Conservation (phyloP, 257 asterid species). For the Salvia rosmarinus region DNA sequence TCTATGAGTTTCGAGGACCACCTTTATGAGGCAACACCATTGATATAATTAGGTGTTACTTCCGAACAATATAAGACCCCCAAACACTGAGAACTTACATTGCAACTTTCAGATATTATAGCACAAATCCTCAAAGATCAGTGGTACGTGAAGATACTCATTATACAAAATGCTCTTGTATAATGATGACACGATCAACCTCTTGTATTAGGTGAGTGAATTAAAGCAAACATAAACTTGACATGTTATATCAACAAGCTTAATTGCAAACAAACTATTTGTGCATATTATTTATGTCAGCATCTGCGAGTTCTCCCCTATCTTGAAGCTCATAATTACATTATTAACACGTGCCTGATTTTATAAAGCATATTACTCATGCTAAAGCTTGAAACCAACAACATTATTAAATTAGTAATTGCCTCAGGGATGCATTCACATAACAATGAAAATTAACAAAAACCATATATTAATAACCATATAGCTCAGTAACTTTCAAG, state of each 20-base stretch:
- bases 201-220: neutral
- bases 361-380: too few species aligned
- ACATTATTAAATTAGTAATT: too few species aligned
- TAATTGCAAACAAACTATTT: neutral
- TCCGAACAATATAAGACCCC: neutral
- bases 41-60: conserved; percentile 6
- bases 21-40: neutral
- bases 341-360: too few species aligned
- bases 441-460: too few species aligned
- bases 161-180: neutral
- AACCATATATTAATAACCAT: too few species aligned
- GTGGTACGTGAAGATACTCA: neutral
- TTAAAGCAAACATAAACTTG: neutral
- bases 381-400: too few species aligned
- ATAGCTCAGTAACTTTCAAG: too few species aligned
- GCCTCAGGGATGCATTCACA: too few species aligned
- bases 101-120: neutral
- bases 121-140: neutral
- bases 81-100: neutral
- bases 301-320: too few species aligned
- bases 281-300: neutral
- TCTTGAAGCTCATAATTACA: too few species aligned
- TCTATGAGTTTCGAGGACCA: conserved; percentile 6
- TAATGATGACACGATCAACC: neutral
- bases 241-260: neutral